phyloP scores from a whole-genome alignment of 345 rosid species.

The Ceriops tagal region DNA sequence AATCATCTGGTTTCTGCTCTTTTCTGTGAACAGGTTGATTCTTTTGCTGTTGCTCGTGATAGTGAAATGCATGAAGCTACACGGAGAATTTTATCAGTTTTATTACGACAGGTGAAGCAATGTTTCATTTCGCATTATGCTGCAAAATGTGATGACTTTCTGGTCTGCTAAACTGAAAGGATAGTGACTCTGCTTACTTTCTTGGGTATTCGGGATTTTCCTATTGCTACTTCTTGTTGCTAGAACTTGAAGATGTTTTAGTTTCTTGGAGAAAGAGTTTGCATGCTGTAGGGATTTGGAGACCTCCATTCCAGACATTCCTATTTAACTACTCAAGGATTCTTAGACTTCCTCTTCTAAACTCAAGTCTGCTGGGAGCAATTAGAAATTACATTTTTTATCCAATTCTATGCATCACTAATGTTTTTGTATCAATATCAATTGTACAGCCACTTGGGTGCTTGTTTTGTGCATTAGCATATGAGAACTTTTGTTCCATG shows the following conservation, averaged over 20 bases:
- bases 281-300: neutral
- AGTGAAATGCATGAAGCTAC: conserved; percentile 94
- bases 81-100: conserved; percentile 78
- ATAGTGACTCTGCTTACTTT: neutral
- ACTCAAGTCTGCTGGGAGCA: neutral
- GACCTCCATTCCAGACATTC: neutral
- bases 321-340: neutral
- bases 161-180: neutral
- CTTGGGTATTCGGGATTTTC: neutral
- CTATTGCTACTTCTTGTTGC: neutral
- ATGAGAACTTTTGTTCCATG: neutral
- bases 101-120: conserved; percentile 72
- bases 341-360: neutral
- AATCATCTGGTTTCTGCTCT: neutral
- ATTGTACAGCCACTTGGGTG: neutral
- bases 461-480: neutral
- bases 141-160: neutral
- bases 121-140: neutral
- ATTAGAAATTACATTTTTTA: too few species aligned
- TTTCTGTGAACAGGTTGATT: conserved; percentile 63
- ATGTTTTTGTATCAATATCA: neutral
- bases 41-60: conserved; percentile 83
- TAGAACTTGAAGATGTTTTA: neutral
- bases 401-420: too few species aligned
- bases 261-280: neutral